These are phyloP conservation scores for Eucalyptus regnans DNA, from an alignment of 345 rosid genomes.

Conservation along the genomic window DNA sequence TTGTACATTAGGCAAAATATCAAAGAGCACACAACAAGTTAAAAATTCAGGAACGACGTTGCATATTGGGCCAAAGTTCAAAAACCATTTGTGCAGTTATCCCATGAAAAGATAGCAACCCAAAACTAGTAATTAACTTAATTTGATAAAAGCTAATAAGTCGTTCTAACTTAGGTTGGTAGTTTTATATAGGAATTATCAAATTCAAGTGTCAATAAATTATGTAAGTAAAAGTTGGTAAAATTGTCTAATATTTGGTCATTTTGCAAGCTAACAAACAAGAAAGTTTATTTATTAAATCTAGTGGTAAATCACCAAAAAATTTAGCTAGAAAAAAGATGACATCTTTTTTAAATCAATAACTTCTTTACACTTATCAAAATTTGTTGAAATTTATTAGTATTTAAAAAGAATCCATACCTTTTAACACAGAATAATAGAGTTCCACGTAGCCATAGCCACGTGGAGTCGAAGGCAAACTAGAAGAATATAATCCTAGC, in stretches of 20 bases:
- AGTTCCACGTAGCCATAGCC: not conserved
- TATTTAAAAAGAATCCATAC: not conserved
- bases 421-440: not conserved
- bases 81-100: not conserved
- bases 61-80: not conserved
- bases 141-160: not conserved
- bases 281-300: too few relatives aligned
- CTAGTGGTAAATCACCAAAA: not conserved
- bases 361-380: not conserved
- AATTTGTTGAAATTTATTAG: not conserved
- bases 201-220: not conserved
- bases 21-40: not conserved
- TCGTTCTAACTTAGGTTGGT: not conserved
- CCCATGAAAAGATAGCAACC: not conserved
- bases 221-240: not conserved
- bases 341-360: not conserved
- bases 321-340: not conserved
- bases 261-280: not conserved
- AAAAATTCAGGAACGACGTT: not conserved
- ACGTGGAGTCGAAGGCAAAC: not conserved
- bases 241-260: too few relatives aligned
- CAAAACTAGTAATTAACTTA: not conserved
- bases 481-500: not conserved
- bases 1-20: not conserved
- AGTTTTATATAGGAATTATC: too few relatives aligned